Conservation (phyloP, 306 rosid genomes). For the Cicer cuneatum region DNA sequence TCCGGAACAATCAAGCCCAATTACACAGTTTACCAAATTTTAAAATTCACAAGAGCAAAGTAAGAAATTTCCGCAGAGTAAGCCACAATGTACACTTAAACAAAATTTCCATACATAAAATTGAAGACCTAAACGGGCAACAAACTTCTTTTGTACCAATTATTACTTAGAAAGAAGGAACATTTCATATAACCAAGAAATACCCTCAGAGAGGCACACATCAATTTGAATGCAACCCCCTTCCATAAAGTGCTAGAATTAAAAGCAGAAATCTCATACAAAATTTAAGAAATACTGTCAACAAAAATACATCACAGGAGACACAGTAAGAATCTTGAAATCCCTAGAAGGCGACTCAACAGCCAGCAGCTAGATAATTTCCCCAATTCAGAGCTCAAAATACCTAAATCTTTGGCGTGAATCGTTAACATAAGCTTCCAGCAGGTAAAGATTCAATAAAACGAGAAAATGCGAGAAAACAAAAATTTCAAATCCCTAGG, state of each 20-base stretch:
- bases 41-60: constrained; percentile 7
- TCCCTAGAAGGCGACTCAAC: constrained; percentile 35
- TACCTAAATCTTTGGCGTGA: constrained; percentile 41
- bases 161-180: constrained; percentile 21
- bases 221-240: constrained; percentile 26
- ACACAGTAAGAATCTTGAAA: constrained; percentile 32
- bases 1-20: constrained; percentile 12
- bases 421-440: constrained; percentile 26
- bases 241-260: constrained; percentile 34
- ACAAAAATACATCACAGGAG: constrained; percentile 5
- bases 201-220: not conserved
- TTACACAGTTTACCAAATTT: not conserved
- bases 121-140: not conserved
- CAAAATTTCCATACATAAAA: not conserved
- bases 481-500: constrained; percentile 55
- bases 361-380: constrained; percentile 27
- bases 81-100: not conserved
- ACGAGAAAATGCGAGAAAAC: constrained; percentile 10
- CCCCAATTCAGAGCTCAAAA: constrained; percentile 35
- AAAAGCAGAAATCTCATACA: constrained; percentile 5
- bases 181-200: not conserved
- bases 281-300: not conserved
- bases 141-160: constrained; percentile 19
- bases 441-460: constrained; percentile 45
- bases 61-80: constrained; percentile 10